Evolutionary conservation across 805 yeast species (phyloP), one percentile per base, ranked within the genome.

Genomic region (Kregervanrija pseudodelftensis): DNA sequence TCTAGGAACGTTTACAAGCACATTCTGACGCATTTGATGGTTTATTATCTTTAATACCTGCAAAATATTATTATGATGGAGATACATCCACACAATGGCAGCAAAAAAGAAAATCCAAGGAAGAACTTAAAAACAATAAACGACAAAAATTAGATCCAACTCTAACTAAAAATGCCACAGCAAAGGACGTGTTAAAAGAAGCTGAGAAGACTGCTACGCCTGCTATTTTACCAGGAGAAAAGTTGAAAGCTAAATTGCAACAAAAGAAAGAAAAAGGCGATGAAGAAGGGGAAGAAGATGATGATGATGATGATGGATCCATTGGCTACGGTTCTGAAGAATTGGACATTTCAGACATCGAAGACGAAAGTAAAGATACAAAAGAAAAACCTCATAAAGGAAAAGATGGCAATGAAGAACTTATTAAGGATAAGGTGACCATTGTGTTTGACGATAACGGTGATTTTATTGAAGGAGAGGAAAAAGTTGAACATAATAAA

Each of bases 81-180:
- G 91, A 86, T 47, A 82, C 91, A 2, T 80, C 83, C 55, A 82
- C 82, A 42, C 97, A 91, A 65, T 90, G 97, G 97, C 81, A 82
- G 55, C 83, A 82, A 55, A 85, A 80, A 68, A 87, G 88, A 69
- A 77, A 81, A 65, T 64, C 79, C 30, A 85, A 83, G 54, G 77
- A 73, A 43, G 88, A 86, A 52, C 64, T 71, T 15, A 77, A 71
- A 52, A 71, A 68, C 42, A 79, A 76, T 50, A 85, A 84, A 59
- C 69, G 77, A 51, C 76, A 78, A 45, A 90, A 89, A 62, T 71
- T 90, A 48, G 89, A 88, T 59, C 95, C 96, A 0, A 73, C 72
- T 17, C 60, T 67, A 15, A 67, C 69, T 42, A 65, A 61, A 12
- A 63, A 61, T 14, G 73, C 75, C 12, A 66, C 68, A 48, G 91